Percentiles rank a stretch among this genome's conserved stretches.
Evolutionary conservation across 176 grass and related monocot species (phyloP).

Genomic region (Musa acuminata): DNA sequence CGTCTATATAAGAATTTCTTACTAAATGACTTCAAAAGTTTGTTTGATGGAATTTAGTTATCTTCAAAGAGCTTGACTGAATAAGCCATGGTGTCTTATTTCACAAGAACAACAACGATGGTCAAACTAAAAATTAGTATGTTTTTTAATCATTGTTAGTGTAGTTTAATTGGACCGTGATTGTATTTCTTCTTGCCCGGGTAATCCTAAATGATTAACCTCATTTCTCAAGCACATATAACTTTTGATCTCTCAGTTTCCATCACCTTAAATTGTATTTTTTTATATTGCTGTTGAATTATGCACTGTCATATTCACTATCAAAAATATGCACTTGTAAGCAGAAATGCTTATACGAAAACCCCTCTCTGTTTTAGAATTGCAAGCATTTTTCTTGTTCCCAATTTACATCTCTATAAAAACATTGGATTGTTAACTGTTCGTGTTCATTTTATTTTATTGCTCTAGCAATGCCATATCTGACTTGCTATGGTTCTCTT

Average conservation of each 20-base stretch:
- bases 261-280: not conserved
- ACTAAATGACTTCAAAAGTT: too few species aligned
- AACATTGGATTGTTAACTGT: not conserved
- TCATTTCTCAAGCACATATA: not conserved
- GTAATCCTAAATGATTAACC: not conserved
- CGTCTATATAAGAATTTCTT: too few species aligned
- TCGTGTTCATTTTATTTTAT: not conserved
- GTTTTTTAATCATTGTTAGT: not conserved
- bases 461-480: conserved; percentile 8
- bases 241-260: not conserved
- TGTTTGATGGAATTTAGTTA: too few species aligned
- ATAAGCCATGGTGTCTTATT: not conserved
- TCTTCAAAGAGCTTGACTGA: too few species aligned
- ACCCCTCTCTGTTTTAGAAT: not conserved
- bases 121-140: not conserved
- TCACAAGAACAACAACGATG: not conserved
- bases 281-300: not conserved
- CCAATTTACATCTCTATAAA: not conserved
- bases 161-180: not conserved
- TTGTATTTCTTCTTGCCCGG: not conserved
- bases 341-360: not conserved
- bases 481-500: conserved; percentile 14
- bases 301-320: not conserved
- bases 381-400: not conserved
- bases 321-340: not conserved